Evolutionary conservation across 75 land plant genomes (phyloP).

Genomic region (Ceratopteris richardii): DNA sequence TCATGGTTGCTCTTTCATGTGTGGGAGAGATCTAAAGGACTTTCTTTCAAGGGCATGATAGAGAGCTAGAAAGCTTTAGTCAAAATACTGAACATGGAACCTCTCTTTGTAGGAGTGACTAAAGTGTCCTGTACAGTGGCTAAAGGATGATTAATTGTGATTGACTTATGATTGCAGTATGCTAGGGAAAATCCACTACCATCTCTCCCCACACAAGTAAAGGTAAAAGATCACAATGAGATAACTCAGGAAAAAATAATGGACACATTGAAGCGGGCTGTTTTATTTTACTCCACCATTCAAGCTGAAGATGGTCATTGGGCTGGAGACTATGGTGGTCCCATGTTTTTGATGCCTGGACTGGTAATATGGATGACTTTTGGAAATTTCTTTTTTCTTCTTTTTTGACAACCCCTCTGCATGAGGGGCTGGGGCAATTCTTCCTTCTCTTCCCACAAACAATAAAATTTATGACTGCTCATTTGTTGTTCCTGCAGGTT

Average conservation of each 20-base stretch:
- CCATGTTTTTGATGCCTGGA: conserved; percentile 87
- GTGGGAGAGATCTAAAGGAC: too few species aligned
- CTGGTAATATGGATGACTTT: conserved; percentile 38
- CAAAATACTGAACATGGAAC: too few species aligned
- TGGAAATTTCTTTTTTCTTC: neutral
- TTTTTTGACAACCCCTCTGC: neutral
- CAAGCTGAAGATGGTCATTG: conserved; percentile 93
- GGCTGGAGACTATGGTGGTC: conserved; percentile 94
- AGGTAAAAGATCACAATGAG: conserved; percentile 32
- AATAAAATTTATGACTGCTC: too few species aligned
- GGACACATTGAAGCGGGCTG: conserved; percentile 46
- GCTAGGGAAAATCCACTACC: conserved; percentile 48
- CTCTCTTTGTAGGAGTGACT: too few species aligned
- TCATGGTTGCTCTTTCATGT: too few species aligned
- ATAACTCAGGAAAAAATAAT: conserved; percentile 47
- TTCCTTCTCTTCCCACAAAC: too few species aligned
- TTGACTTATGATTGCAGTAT: too few species aligned
- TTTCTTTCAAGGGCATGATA: too few species aligned
- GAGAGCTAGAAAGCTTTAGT: too few species aligned
- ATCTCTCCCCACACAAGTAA: conserved; percentile 30
- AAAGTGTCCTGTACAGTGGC: too few species aligned
- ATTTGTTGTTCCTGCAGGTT: conserved; percentile 64
- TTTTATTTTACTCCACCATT: conserved; percentile 42
- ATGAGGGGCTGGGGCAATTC: too few species aligned
- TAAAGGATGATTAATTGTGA: too few species aligned